Evolutionary conservation across 108 stramenopile species (phyloP).

Genomic region (Cyclotella kingstonii): DNA sequence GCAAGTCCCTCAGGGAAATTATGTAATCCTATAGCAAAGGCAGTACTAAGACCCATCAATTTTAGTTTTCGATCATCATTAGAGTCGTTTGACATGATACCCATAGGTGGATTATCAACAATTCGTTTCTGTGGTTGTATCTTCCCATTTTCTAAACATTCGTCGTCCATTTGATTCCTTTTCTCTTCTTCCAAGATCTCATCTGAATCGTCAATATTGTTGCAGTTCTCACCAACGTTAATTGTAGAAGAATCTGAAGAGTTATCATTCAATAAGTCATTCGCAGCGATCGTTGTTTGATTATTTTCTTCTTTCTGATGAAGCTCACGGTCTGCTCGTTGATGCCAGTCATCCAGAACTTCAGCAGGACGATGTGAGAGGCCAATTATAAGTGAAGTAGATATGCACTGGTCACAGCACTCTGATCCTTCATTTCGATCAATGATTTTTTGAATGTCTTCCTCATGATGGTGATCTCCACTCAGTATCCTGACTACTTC

Average conservation of each 20-base stretch:
- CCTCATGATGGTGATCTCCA: slow-evolving; percentile 26
- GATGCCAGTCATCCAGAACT: slow-evolving; percentile 45
- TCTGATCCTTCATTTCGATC: slow-evolving; percentile 8
- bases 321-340: slow-evolving; percentile 25
- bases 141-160: slow-evolving; percentile 5
- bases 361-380: slow-evolving; percentile 42
- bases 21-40: slow-evolving; percentile 81
- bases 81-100: neutral
- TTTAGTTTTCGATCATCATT: slow-evolving; percentile 38
- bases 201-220: slow-evolving; percentile 3
- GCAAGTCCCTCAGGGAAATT: slow-evolving; percentile 93
- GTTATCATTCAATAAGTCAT: slow-evolving; percentile 17
- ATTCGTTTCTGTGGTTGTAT: slow-evolving; percentile 15
- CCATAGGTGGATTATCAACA: slow-evolving; percentile 1
- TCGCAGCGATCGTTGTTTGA: slow-evolving; percentile 13
- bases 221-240: neutral
- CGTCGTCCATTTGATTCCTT: neutral
- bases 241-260: slow-evolving; percentile 2
- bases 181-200: slow-evolving; percentile 2
- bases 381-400: slow-evolving; percentile 29
- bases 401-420: slow-evolving; percentile 4
- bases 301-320: slow-evolving; percentile 8
- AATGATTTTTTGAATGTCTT: slow-evolving; percentile 6
- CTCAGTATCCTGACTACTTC: slow-evolving; percentile 24
- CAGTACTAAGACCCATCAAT: slow-evolving; percentile 66